Evolutionary conservation across 352 stramenopile species (phyloP).

Genomic region (Phytophthora melonis): DNA sequence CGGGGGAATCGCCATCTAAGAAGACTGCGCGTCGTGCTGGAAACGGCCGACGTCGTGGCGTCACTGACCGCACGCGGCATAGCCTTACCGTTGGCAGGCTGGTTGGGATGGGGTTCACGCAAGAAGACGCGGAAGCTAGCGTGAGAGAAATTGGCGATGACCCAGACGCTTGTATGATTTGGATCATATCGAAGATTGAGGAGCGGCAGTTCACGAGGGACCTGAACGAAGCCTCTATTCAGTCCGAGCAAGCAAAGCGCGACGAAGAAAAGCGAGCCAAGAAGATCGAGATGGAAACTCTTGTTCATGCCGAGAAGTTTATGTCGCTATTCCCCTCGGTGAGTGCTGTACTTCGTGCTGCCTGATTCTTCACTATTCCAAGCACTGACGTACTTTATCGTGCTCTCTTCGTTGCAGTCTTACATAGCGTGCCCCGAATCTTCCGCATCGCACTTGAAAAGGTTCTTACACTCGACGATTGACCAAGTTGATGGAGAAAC

Average conservation of each 20-base stretch:
- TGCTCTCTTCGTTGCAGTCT: slow-evolving; percentile 45
- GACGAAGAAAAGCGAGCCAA: slow-evolving; percentile 68
- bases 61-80: slow-evolving; percentile 43
- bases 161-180: slow-evolving; percentile 81
- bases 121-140: slow-evolving; percentile 72
- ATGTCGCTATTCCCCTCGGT: slow-evolving; percentile 75
- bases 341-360: slow-evolving; percentile 9
- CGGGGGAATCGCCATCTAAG: slow-evolving; percentile 28
- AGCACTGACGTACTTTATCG: not conserved
- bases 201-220: slow-evolving; percentile 77
- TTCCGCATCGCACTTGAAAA: slow-evolving; percentile 47
- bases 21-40: slow-evolving; percentile 18
- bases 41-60: slow-evolving; percentile 23
- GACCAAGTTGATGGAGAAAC: slow-evolving; percentile 50
- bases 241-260: slow-evolving; percentile 76
- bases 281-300: slow-evolving; percentile 61
- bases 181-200: slow-evolving; percentile 80
- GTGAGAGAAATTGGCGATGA: slow-evolving; percentile 64
- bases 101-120: slow-evolving; percentile 68
- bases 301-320: slow-evolving; percentile 64
- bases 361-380: not conserved
- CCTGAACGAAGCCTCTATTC: slow-evolving; percentile 78
- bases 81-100: slow-evolving; percentile 71
- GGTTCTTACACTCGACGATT: slow-evolving; percentile 60
- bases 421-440: slow-evolving; percentile 61